These are phyloP conservation scores for Ensete glaucum DNA, from an alignment of 176 grass and related monocot species.

Conservation along the genomic window DNA sequence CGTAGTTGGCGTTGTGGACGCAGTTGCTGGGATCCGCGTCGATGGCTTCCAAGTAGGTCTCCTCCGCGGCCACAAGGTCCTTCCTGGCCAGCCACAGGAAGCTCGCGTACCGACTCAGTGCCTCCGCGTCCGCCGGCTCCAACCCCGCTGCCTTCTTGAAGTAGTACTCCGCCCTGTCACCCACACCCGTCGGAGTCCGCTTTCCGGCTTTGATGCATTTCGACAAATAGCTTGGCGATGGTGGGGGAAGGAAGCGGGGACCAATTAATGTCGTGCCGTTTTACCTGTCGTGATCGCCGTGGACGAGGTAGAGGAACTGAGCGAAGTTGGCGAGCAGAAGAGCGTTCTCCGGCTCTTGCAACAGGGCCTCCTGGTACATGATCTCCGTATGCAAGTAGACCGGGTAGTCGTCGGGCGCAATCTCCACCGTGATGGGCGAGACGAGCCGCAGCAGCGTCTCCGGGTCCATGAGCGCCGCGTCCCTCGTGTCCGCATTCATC, in stretches of 20 bases:
- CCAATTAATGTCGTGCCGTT: not conserved
- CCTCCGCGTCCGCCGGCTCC: not conserved
- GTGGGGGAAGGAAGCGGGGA: not conserved
- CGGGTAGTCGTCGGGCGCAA: not conserved
- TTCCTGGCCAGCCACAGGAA: constrained; percentile 5
- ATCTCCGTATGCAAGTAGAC: not conserved
- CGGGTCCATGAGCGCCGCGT: constrained; percentile 1
- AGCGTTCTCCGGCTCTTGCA: not conserved
- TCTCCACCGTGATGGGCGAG: not conserved
- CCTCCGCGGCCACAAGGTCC: constrained; percentile 8
- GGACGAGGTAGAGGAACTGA: constrained; percentile 1
- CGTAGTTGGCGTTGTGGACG: constrained; percentile 7
- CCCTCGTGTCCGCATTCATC: not conserved
- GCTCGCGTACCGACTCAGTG: constrained; percentile 8
- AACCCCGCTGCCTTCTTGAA: constrained; percentile 2
- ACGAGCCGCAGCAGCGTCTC: not conserved
- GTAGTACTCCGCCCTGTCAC: constrained; percentile 4
- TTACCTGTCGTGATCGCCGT: not conserved
- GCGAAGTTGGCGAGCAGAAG: not conserved
- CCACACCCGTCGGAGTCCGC: not conserved
- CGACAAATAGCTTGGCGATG: not conserved
- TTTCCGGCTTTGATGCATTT: not conserved
- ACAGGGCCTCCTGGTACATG: not conserved
- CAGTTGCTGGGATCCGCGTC: not conserved
- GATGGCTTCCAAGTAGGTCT: constrained; percentile 8